Evolutionary conservation across 2,329 filamentous ascomycete genomes (phyloP), one percentile per base, ranked within the genome.

Genomic region (Pyricularia pennisetigena): DNA sequence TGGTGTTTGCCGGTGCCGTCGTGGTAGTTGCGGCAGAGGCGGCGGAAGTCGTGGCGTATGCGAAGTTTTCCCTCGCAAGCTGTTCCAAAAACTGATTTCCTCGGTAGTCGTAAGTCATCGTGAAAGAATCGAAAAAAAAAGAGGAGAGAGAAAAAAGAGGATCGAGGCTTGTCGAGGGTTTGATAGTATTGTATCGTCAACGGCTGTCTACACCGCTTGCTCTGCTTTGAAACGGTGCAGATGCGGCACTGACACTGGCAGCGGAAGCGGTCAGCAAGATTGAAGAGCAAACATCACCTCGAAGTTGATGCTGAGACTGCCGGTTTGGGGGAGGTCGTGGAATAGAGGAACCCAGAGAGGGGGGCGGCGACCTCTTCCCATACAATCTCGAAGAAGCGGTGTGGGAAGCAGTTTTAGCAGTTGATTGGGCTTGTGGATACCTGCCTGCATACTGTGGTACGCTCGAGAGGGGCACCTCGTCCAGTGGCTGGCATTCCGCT

Each of bases 91-190:
- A 82, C 76, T 82, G 73, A 65, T 88, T 85, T 78, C 82, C 83
- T 78, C 81, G 82, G 76, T 86, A 89, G 76, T 88, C 84, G 81
- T 85, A 83, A 79, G 82, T 84, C 86, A 84, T 85, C 77, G 76
- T 83, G 75, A 73, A 71, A 74, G 72, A 72, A 72, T 72, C 73
- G 74, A 20, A 70, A 72, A 75, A 71, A 76, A 70, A 70, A 69
- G 70, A 67, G 41, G 28, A 57, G 65, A 57, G 32, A 64, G 3
- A 54, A 66, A 29, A 57, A 26, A 41, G 20, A 24, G 3, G n/a
- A 16, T 32, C 23, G 14, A 24, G 70, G 67, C 67, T 68, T 75
- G 74, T 73, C 74, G 73, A 76, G 73, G 75, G 74, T 72, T 75
- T 75, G 80, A 79, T 79, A 80, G 79, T 82, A 81, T 82, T 82